Conservation (phyloP, 371 early-diverging fungal genomes). For the Aphelidium insulamus region DNA sequence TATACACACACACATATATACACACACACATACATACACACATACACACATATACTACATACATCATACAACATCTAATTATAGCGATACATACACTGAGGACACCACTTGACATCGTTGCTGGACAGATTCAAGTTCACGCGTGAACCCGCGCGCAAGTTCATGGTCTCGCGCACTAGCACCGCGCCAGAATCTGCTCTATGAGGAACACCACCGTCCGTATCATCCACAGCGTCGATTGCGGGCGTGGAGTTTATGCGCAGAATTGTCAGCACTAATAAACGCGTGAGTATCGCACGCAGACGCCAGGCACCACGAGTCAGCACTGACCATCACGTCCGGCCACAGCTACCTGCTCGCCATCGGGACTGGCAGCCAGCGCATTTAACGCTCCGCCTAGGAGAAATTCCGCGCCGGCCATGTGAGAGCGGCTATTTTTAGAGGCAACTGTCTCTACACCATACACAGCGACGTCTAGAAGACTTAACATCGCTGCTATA, state of each 20-base stretch:
- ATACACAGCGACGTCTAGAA: no score
- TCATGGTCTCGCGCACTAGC: constrained; percentile 32
- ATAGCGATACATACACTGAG: constrained; percentile 14
- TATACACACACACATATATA: no score
- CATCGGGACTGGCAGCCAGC: constrained; percentile 33
- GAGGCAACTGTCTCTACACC: no score
- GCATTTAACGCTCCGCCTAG: constrained; percentile 33
- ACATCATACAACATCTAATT: neutral
- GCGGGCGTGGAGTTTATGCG: constrained; percentile 25
- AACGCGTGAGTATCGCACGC: neutral
- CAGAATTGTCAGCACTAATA: constrained; percentile 40
- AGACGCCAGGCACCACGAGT: neutral
- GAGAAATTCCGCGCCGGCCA: no score
- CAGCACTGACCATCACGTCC: constrained; percentile 37
- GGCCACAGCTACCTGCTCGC: constrained; percentile 35
- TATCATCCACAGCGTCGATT: no score
- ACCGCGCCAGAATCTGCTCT: no score
- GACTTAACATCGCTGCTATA: no score
- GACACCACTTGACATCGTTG: constrained; percentile 71
- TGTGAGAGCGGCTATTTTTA: no score
- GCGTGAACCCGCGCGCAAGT: constrained; percentile 39
- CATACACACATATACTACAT: no score
- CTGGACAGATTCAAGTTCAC: constrained; percentile 33
- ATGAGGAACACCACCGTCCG: no score
- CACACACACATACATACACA: neutral